Percentiles rank a stretch among this genome's conserved stretches.
These are phyloP conservation scores for Veloboletus limbatus DNA, from an alignment of 1,284 basidiomycete species.

Conservation along the genomic window DNA sequence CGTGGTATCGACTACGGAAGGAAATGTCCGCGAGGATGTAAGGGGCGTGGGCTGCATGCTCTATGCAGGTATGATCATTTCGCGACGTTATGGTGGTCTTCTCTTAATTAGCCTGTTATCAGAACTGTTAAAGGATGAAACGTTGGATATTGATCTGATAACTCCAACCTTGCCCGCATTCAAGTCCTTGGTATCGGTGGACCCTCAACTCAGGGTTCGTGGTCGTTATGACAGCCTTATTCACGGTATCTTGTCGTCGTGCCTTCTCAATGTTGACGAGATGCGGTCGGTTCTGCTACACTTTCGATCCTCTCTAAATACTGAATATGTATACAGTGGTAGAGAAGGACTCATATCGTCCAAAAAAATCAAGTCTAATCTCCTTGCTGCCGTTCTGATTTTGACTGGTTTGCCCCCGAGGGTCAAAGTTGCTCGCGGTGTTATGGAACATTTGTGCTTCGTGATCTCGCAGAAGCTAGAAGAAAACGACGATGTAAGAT, in stretches of 20 bases:
- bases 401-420: conserved; percentile 75
- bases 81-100: not conserved
- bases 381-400: conserved; percentile 83
- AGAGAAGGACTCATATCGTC: conserved; percentile 74
- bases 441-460: conserved; percentile 84
- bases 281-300: conserved; percentile 64
- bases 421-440: conserved; percentile 68
- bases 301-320: not conserved
- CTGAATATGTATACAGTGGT: conserved; percentile 47
- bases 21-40: conserved; percentile 65
- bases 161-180: conserved; percentile 77
- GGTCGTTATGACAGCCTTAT: conserved; percentile 61
- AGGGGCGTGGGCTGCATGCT: conserved; percentile 79
- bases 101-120: conserved; percentile 3
- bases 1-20: conserved; percentile 61
- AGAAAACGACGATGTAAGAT: conserved; percentile 64
- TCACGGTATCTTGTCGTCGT: conserved; percentile 85
- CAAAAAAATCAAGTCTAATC: conserved; percentile 89
- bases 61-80: conserved; percentile 60
- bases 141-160: conserved; percentile 72
- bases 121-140: conserved; percentile 86
- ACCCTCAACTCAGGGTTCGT: conserved; percentile 34
- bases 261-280: conserved; percentile 84
- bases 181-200: conserved; percentile 69
- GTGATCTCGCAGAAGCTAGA: conserved; percentile 76